Evolutionary conservation across 177 flowering plant genomes (phyloP), one percentile per base, ranked within the genome.

Genomic region (Tripterygium wilfordii): DNA sequence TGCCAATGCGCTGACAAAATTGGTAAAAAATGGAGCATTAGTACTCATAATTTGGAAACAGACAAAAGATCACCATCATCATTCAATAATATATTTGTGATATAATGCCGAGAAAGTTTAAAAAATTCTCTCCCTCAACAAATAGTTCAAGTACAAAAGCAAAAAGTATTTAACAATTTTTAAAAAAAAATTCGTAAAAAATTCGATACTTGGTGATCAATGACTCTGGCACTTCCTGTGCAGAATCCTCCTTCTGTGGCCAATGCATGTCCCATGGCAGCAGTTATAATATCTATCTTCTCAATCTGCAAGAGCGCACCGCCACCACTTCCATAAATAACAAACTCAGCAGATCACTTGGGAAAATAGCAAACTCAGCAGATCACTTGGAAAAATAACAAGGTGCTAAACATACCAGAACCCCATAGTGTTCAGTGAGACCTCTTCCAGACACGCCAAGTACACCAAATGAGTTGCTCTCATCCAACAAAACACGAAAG

Each of bases 181-280:
- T n/a, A n/a, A n/a, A n/a, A n/a, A n/a, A n/a, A n/a, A n/a, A n/a
- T n/a, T n/a, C n/a, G n/a, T n/a, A n/a, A n/a, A n/a, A n/a, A n/a
- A n/a, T n/a, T n/a, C n/a, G 78, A 45, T 72, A 89, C 97, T 65
- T 94, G 97, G 69, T 94, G 97, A 67, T 94, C 96, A 63, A 83
- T 80, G 53, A 85, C 92, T 63, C 96, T 70, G 17, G 78, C 57
- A 72, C 80, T 89, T 61, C 99, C 99, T 25, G 99, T 89, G 77
- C 99, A 94, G 61, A 94, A 94, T 62, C 99, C 99, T 44, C 99
- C 99, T 65, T 78, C 89, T 17, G 96, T 78, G 49, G 97, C 95
- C 49, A 94, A 72, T 42, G 97, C 82, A 73, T 85, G 84, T 41
- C 99, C 97, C 97, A 94, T 94, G 13, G 90, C 88, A 67, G 99